Evolutionary conservation across 208 protist genomes (phyloP).

Genomic region (Crithidia sp.): DNA sequence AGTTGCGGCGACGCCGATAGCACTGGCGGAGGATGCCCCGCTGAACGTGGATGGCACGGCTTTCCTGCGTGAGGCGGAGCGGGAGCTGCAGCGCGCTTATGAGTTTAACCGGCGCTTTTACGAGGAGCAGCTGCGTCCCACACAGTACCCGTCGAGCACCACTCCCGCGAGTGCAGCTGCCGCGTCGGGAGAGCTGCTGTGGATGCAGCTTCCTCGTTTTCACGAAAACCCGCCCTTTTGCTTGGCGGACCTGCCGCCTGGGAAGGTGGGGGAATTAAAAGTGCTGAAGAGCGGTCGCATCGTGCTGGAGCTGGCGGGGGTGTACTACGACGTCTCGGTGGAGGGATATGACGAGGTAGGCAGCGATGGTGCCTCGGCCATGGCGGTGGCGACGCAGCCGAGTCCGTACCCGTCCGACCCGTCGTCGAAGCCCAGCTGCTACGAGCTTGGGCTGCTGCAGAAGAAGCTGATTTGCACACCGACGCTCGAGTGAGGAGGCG

Average conservation of each 20-base stretch:
- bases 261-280: conserved; percentile 82
- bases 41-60: conserved; percentile 54
- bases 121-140: conserved; percentile 40
- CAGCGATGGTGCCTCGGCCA: conserved; percentile 45
- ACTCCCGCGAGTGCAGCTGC: not conserved
- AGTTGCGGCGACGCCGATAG: not conserved
- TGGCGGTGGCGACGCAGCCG: conserved; percentile 55
- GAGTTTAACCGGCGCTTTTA: conserved; percentile 72
- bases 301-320: conserved; percentile 73
- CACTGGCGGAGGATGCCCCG: not conserved
- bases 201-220: conserved; percentile 86
- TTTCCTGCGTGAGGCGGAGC: conserved; percentile 67
- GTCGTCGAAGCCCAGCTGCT: conserved; percentile 55
- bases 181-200: conserved; percentile 43
- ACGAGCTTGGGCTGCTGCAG: conserved; percentile 66
- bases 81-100: conserved; percentile 44
- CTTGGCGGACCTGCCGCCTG: conserved; percentile 53
- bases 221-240: conserved; percentile 53
- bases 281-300: conserved; percentile 83
- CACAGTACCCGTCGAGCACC: not conserved
- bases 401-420: conserved; percentile 39
- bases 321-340: conserved; percentile 78
- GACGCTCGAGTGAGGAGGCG: conserved; percentile 33
- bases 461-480: conserved; percentile 86
- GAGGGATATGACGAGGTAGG: conserved; percentile 46